Conservation (phyloP, 2,329 filamentous ascomycete species). For the Neurospora sp. region DNA sequence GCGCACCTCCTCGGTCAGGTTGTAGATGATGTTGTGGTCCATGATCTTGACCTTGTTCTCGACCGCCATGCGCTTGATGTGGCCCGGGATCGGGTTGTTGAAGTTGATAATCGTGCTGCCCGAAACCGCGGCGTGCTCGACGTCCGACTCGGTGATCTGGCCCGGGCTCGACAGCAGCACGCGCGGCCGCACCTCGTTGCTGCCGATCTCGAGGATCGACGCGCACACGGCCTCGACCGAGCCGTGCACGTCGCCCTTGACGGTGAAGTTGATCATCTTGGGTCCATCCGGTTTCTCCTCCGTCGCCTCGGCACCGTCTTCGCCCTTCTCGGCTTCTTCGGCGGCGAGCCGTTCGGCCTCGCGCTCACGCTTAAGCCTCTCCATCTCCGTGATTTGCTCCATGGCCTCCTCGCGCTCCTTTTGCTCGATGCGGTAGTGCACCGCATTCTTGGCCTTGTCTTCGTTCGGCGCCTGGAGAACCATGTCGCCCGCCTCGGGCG, state of each 20-base stretch:
- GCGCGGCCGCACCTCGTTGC: conserved; percentile 68
- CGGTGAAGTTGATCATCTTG: conserved; percentile 63
- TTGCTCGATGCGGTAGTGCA: conserved; percentile 66
- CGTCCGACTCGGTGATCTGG: conserved; percentile 71
- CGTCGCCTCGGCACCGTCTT: conserved; percentile 23
- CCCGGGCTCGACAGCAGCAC: conserved; percentile 74
- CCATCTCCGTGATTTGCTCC: conserved; percentile 68
- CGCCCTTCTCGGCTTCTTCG: conserved; percentile 24
- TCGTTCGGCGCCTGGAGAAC: conserved; percentile 77
- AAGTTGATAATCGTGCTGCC: conserved; percentile 75
- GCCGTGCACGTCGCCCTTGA: conserved; percentile 89
- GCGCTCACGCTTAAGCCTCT: conserved; percentile 44
- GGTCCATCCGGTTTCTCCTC: conserved; percentile 28
- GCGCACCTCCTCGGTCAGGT: conserved; percentile 64
- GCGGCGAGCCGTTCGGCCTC: conserved; percentile 31
- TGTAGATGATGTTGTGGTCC: conserved; percentile 81
- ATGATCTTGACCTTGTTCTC: conserved; percentile 65
- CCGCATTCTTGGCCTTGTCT: conserved; percentile 65
- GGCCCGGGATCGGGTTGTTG: conserved; percentile 60
- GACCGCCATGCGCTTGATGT: conserved; percentile 62
- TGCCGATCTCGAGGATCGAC: conserved; percentile 68
- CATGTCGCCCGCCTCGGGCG: conserved; percentile 75
- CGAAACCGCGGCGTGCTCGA: conserved; percentile 76
- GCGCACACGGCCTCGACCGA: conserved; percentile 85
- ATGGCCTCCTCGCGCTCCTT: conserved; percentile 64